Evolutionary conservation across 2,329 filamentous ascomycete genomes (phyloP), one percentile per base, ranked within the genome.

Genomic region (Aschersonia sp.): DNA sequence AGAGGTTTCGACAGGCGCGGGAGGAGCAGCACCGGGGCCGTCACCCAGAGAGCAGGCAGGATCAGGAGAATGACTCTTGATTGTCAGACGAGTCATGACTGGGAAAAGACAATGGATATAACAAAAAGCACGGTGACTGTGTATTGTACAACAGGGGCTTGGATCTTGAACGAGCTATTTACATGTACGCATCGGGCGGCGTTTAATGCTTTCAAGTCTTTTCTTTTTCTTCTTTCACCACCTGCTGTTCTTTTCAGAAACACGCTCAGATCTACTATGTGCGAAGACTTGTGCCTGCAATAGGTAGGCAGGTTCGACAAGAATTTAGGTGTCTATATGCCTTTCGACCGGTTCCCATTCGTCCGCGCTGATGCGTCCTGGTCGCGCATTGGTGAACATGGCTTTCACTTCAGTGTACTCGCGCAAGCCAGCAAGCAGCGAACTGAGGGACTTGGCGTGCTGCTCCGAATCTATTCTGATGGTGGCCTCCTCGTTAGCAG

Each of bases 401-500:
- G 80, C 84, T 58, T 87, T 85, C 42, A 95, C 80, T 52, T 84
- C 85, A 0, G 77, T 66, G 48, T 84, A 74, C 45, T 91, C 85
- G 50, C 80, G 74, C 35, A 88, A 38, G 35, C 35, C 65, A 9
- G 75, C 70, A 28, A 81, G 57, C 31, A 94, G 75, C 4, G 74
- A 69, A 43, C 71, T 69, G 31, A 96, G 68, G 20, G 70, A 67
- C 45, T 74, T 67, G 0, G 74, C 72, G 1, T 75, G 71, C 9
- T 75, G 70, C 10, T 73, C 67, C 12, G 75, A 72, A 50, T 82
- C 74, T 40, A 89, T 56, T 5, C 70, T 68, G 20, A 85, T 77
- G 60, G 77, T 78, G 0, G 85, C 89, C 52, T 95, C 89, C 57
- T 83, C 78, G 51, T 91, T 92, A 0, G 88, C 77, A 50, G 83